phyloP scores from a whole-genome alignment of 257 asterid genomes.

The Salvia splendens region DNA sequence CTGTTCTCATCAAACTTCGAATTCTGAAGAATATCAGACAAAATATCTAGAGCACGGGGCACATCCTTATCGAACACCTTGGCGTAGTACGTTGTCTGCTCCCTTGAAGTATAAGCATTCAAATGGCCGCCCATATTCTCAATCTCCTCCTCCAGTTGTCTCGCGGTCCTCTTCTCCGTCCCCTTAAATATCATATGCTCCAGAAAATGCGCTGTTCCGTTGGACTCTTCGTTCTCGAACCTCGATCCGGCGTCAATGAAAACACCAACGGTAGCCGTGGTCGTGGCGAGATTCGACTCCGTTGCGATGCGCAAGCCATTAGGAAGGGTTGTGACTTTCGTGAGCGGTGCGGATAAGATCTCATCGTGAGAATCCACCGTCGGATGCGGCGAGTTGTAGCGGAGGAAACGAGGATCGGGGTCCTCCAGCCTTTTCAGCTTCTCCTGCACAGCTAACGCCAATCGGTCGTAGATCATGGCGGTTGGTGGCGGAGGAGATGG shows the following conservation, averaged over 20 bases:
- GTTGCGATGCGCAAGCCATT: conserved; percentile 89
- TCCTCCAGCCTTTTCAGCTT: conserved; percentile 62
- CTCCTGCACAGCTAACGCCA: conserved; percentile 69
- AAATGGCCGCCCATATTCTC: conserved; percentile 97
- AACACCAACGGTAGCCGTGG: conserved; percentile 89
- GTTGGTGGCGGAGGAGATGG: conserved; percentile 72
- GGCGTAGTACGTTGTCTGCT: conserved; percentile 89
- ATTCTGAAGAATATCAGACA: conserved; percentile 85
- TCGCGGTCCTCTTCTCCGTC: conserved; percentile 67
- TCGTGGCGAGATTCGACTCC: conserved; percentile 63
- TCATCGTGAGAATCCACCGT: conserved; percentile 54
- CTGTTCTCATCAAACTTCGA: conserved; percentile 67
- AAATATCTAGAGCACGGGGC: conserved; percentile 65
- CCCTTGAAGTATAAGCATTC: conserved; percentile 93
- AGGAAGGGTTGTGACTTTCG: conserved; percentile 82
- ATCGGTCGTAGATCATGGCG: conserved; percentile 81
- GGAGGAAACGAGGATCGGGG: conserved; percentile 72
- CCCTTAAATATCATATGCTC: conserved; percentile 99
- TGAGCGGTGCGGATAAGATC: conserved; percentile 68
- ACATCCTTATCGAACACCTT: conserved; percentile 72
- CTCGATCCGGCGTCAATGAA: conserved; percentile 96
- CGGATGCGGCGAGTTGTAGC: conserved; percentile 71
- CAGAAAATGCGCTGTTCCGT: conserved; percentile 90
- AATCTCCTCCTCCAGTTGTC: conserved; percentile 88
- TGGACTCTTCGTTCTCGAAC: conserved; percentile 74